phyloP scores from a whole-genome alignment of 225 moss, liverwort and hornwort species.

The Polytrichum formosum region DNA sequence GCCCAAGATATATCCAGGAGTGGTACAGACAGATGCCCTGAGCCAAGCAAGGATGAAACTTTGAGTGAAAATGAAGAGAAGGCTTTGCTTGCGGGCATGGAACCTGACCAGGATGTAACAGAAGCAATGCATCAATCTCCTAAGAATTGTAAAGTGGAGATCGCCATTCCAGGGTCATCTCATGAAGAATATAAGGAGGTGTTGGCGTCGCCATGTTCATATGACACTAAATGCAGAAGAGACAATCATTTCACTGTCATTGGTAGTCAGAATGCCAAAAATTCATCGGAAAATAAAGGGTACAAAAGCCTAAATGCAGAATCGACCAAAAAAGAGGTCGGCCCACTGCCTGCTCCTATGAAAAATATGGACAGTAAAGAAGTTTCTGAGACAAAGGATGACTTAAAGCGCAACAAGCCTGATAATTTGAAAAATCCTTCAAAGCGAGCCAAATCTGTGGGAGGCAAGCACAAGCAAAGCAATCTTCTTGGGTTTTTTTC shows the following conservation, averaged over 20 bases:
- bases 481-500: conserved; percentile 69
- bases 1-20: conserved; percentile 17
- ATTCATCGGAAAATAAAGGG: not conserved
- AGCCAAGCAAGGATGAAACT: conserved; percentile 31
- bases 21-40: conserved; percentile 13
- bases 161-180: not conserved
- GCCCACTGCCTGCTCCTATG: conserved; percentile 24
- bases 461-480: conserved; percentile 69
- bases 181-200: conserved; percentile 7
- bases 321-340: not conserved
- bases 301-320: too few species aligned
- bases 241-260: not conserved
- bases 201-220: conserved; percentile 4
- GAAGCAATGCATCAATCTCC: conserved; percentile 26
- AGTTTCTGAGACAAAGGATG: conserved; percentile 10
- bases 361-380: conserved; percentile 31
- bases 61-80: conserved; percentile 62
- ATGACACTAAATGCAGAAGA: conserved; percentile 16
- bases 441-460: conserved; percentile 15
- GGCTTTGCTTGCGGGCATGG: conserved; percentile 75
- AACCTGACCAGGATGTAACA: conserved; percentile 76
- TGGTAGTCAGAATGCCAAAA: not conserved
- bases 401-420: conserved; percentile 33
- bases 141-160: not conserved
- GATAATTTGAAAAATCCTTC: conserved; percentile 18